Evolutionary conservation across 2,329 filamentous ascomycete genomes (phyloP), one percentile per base, ranked within the genome.

Genomic region (Graphiopsis chlorocephala): DNA sequence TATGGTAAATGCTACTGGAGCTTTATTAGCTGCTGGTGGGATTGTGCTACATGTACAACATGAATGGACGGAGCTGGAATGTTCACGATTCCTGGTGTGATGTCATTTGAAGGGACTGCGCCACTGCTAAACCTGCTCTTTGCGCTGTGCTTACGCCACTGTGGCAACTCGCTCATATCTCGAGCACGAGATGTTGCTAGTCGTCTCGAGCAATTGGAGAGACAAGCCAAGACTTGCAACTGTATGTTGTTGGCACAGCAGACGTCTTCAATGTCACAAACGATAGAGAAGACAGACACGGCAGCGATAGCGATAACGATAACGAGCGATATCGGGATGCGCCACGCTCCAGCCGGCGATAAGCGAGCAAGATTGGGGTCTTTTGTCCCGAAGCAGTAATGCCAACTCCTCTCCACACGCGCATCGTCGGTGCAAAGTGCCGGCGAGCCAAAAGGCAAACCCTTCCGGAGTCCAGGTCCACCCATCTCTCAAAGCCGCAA

Each of bases 401-500:
- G 53, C 29, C 28, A 56, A 20, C 12, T 15, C 53, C 29, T 31
- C 48, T 50, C 45, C 58, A 17, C 45, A 4, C 42, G 25, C 25
- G 12, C 45, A 28, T 28, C 59, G 23, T 38, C 45, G 59, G 59
- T 35, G 45, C 59, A 52, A 35, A 52, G 29, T 20, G 47, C 23
- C 23, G 59, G 47, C 45, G 29, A 61, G 58, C 25, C 48, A 33
- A 53, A 45, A 53, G 59, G 47, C 59, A 62, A 55, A 62, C n/a
- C 33, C 60, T 50, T 45, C 31, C 47, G 60, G 48, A 55, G 48
- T 15, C n/a, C 20, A 28, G 5, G 11, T 38, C 38, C 48, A 55
- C n/a, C 33, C 48, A 26, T 48, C n/a, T 60, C 33, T 23, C 26
- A 47, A 47, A 29, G 28, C 59, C 47, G 45, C 60, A 20, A 62